phyloP scores from a whole-genome alignment of 768 basidiomycete genomes.

The Tricholoma furcatifolium region DNA sequence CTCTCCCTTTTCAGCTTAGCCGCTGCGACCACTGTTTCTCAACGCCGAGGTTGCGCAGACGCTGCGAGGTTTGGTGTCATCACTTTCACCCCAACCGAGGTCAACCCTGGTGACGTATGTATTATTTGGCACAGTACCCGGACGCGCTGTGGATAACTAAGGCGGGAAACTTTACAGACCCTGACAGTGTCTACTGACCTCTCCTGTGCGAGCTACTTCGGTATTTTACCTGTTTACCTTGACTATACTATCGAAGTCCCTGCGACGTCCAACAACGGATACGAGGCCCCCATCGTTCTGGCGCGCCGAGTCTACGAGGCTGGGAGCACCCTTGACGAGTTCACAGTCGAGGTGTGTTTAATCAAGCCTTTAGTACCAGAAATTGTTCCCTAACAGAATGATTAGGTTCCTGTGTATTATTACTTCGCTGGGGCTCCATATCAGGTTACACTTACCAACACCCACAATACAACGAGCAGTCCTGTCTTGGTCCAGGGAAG shows the following conservation, averaged over 20 bases:
- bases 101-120: conserved; percentile 16
- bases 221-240: conserved; percentile 9
- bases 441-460: neutral
- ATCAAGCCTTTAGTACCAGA: too few relatives aligned
- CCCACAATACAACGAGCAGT: too few relatives aligned
- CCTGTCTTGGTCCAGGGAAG: too few relatives aligned
- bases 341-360: conserved; percentile 8
- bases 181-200: conserved; percentile 7
- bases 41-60: conserved; percentile 6
- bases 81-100: conserved; percentile 4
- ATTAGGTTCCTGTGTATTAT: conserved; percentile 1
- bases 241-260: conserved; percentile 12
- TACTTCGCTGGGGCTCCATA: conserved; percentile 5
- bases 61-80: conserved; percentile 12
- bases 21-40: neutral
- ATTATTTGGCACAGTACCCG: too few relatives aligned
- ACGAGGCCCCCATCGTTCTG: conserved; percentile 13
- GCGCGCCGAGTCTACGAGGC: conserved; percentile 6
- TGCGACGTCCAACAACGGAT: conserved; percentile 8
- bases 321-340: conserved; percentile 1
- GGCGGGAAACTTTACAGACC: neutral
- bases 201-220: conserved; percentile 6
- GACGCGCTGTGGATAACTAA: too few relatives aligned
- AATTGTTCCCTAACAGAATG: neutral
- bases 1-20: conserved; percentile 11